Evolutionary conservation across 768 basidiomycete genomes (phyloP), one percentile per base, ranked within the genome.

Genomic region (Leccinum obscurum): DNA sequence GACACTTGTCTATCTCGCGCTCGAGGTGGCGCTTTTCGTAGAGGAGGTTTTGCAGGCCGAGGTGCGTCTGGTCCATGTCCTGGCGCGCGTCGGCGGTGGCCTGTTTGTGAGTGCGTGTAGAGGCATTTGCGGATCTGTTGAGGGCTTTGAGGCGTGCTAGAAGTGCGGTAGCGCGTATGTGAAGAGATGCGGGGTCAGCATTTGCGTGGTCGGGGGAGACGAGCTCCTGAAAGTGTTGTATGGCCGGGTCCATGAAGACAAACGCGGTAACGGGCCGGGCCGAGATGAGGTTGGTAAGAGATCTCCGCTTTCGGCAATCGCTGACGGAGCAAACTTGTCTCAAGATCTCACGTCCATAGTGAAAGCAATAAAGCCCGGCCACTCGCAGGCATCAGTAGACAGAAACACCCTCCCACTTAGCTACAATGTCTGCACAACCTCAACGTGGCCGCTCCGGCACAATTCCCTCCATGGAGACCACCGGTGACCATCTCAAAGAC

Each of bases 21-120:
- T 94, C 92, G 6, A 95, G 84, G 68, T 95, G 92, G 28, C 92
- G 83, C 70, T 91, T 92, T 75, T 95, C 93, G 66, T 95, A 95
- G 53, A 90, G 81, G 37, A 94, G 78, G 64, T 95, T 95, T 75
- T 95, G 92, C 32, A 92, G 83, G 22, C 86, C 86, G 41, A 95
- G 85, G 73, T 93, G 86, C 0, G 91, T 88, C 75, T 93, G 88
- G 76, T 95, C 93, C 92, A 95, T 94, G 58, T 93, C 88, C 46
- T 89, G 88, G 56, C 93, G 80, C 4, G 91, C 89, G 32, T 89
- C 90, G 8, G 80, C 75, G 20, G 90, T 86, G 32, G 85, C 85
- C 59, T 87, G 83, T 62, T 92, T 89, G 71, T 89, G 88, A 9
- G 81, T 66, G 56, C 90, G 88, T 1, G 90, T 87, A 9, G 84